Evolutionary conservation across 2,329 filamentous ascomycete genomes (phyloP).

Genomic region (Hymenoscyphus occultus): DNA sequence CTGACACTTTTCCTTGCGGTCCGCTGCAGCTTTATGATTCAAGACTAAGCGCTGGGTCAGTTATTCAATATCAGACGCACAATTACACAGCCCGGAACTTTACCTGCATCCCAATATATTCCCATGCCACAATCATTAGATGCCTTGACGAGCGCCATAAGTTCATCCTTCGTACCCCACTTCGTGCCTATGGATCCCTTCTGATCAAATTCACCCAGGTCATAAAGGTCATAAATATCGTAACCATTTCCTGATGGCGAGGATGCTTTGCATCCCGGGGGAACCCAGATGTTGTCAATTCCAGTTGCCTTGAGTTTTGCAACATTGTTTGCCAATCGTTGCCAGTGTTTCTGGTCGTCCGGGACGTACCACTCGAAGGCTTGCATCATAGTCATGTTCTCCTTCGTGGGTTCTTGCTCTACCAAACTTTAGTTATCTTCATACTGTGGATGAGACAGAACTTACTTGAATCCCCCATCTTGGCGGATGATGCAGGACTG

Average conservation of each 20-base stretch:
- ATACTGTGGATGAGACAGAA: background rate
- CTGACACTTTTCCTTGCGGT: constrained; percentile 59
- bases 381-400: constrained; percentile 61
- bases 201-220: constrained; percentile 70
- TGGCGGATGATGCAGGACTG: constrained; percentile 1
- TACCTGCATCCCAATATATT: constrained; percentile 61
- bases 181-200: constrained; percentile 62
- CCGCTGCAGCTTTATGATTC: constrained; percentile 70
- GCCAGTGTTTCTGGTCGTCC: constrained; percentile 58
- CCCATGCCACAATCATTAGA: constrained; percentile 54
- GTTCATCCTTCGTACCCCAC: constrained; percentile 64
- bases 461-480: constrained; percentile 25
- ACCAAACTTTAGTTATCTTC: background rate
- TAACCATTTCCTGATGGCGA: constrained; percentile 62
- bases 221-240: constrained; percentile 68
- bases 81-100: background rate
- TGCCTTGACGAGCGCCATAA: constrained; percentile 49
- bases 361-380: constrained; percentile 72
- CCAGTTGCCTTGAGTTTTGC: constrained; percentile 57
- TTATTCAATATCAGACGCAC: background rate
- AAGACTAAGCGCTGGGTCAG: constrained; percentile 45
- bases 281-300: constrained; percentile 64
- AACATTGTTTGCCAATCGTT: constrained; percentile 51
- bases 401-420: constrained; percentile 37
- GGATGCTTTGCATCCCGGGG: constrained; percentile 67